Base-by-base conservation (phyloP, 208 protist species). In the Acanthamoeba sp. region DNA sequence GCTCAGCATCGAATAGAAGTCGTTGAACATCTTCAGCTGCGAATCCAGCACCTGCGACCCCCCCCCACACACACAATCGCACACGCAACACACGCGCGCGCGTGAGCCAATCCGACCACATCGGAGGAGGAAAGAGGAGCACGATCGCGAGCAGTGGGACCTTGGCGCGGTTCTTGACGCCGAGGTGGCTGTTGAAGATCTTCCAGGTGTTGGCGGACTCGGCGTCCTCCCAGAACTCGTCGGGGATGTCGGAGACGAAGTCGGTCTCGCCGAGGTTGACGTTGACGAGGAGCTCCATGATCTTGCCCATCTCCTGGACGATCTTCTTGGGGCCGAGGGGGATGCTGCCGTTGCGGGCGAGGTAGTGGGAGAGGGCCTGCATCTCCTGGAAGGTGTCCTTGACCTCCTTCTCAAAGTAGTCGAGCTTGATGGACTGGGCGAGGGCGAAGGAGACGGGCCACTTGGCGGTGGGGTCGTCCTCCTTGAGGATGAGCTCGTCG, bases 141-240 rank as follows among this genome's bases (percentile, higher is more conserved):
- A 12, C 24, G 29, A 18, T 20, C 4, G 48, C 14, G 48, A 18
- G 2, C 0, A 18, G 12, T 18, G 3, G 48, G 14, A 55, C 76
- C 76, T 84, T 84, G 42, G 76, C 76, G 18, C 76, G 36, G 76
- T 84, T 84, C 76, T 84, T 84, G 40, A 84, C 76, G 36, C 76
- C 76, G 14, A 84, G 76, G n/a, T 84, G 76, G 76, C 76, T 84
- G 76, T 84, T 84, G 76, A 84, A 84, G 42, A 84, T 84, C 76
- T 84, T 84, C 76, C 76, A 84, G 22, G 76, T 84, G 76, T 22
- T 84, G 76, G 76, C 76, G 18, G 76, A 84, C 76, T 84, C 76
- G 76, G 76, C 18, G 42, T 84, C 76, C 76, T 84, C 76, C 76
- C 76, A 84, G 76, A 84, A 84, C 38, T 84, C 76, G 42, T 84